These are phyloP conservation scores for Elymus sibiricus DNA, from an alignment of 176 grass and related monocot species.

Conservation along the genomic window DNA sequence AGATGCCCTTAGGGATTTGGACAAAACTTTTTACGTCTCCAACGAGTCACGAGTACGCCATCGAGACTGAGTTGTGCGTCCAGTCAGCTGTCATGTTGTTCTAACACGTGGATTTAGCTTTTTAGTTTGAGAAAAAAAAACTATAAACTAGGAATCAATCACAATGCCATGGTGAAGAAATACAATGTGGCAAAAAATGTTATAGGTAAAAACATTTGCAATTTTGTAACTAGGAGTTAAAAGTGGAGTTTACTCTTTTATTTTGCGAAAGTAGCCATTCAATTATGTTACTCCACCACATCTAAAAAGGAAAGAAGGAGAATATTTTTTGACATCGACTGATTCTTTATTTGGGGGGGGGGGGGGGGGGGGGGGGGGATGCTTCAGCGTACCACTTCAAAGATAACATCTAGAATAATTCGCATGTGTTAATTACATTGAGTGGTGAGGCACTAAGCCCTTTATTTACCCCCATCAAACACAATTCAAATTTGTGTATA, in stretches of 20 bases:
- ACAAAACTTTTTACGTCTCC: too few species aligned
- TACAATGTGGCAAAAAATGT: background rate
- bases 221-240: background rate
- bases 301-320: background rate
- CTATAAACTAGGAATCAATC: background rate
- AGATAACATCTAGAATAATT: background rate
- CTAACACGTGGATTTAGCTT: background rate
- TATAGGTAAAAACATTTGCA: too few species aligned
- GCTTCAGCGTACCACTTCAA: background rate
- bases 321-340: background rate
- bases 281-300: background rate
- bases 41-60: too few species aligned
- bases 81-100: background rate
- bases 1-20: too few species aligned
- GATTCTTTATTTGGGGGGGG: background rate
- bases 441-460: background rate
- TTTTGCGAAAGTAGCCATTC: background rate
- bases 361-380: too few species aligned
- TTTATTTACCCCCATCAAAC: background rate
- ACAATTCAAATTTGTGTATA: background rate
- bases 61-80: background rate
- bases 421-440: background rate
- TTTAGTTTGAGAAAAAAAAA: background rate
- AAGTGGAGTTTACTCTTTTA: too few species aligned
- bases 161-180: background rate